Base-by-base conservation (phyloP, 768 basidiomycete genomes). In the Hygrophorus pudorinus region DNA sequence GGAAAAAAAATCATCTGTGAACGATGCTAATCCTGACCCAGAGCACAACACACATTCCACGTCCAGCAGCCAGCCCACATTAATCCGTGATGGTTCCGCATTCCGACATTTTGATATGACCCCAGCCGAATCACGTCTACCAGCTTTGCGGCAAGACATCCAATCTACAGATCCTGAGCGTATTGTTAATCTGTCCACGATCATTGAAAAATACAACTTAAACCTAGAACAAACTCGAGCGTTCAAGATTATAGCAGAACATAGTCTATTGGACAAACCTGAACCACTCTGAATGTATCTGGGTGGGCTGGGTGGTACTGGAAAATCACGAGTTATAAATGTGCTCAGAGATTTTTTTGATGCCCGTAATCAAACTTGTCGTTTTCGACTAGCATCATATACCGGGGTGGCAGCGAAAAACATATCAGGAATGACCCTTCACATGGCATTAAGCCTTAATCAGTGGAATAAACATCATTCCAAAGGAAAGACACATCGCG, bases 241-340 rank as follows among this genome's bases (percentile, higher is more conserved):
- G 11, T 66, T 68, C 31, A 11, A 42, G 5, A 55, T 65, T 7
- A 54, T 71, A 7, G 50, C 54, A 5, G 33, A 57, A 1, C 65
- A 68, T 36, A 52, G 48, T 27, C 12, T 51, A 5, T 16, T 44
- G 5, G 17, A 10, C 7, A 11, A 52, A 5, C 14, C 39, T 2
- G 35, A 16, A 8, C 72, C 0, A 52, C 51, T n/a, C n/a, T n/a
- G n/a, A n/a, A n/a, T n/a, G n/a, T n/a, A n/a, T n/a, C n/a, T n/a
- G n/a, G n/a, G n/a, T n/a, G n/a, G n/a, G n/a, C n/a, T n/a, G n/a
- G n/a, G n/a, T n/a, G n/a, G n/a, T n/a, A n/a, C n/a, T n/a, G 2
- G 70, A 68, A 0, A 72, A 53, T 64, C 63, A 0, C 40, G 57
- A 12, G 64, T 71, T 1, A 62, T 72, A 1, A 47, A 60, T 31